phyloP scores from a whole-genome alignment of 352 stramenopile genomes.

The Phytophthora pisi region DNA sequence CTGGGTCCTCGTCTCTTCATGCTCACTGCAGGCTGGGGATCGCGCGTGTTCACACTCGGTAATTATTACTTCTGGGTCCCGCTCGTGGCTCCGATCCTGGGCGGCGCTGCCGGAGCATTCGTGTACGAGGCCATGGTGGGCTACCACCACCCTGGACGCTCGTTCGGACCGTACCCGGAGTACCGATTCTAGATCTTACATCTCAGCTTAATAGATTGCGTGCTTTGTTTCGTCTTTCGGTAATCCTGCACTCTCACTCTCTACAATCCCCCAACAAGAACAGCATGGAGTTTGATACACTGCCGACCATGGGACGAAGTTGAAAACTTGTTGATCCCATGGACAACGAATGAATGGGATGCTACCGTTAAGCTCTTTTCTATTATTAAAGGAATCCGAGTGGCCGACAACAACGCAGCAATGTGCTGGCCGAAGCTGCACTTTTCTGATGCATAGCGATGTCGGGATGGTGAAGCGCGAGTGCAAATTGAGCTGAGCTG shows the following conservation, averaged over 20 bases:
- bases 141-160: slow-evolving; percentile 54
- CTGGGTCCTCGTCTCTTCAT: slow-evolving; percentile 75
- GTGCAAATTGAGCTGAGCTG: neutral
- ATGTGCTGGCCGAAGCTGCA: neutral
- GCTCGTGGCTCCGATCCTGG: slow-evolving; percentile 69
- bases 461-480: neutral
- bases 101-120: slow-evolving; percentile 58
- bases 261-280: neutral
- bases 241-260: neutral
- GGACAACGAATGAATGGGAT: neutral
- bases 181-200: slow-evolving; percentile 27
- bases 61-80: slow-evolving; percentile 80
- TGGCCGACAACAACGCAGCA: neutral
- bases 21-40: slow-evolving; percentile 62
- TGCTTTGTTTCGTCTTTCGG: slow-evolving; percentile 5
- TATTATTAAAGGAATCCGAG: too few species aligned
- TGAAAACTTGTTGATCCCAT: neutral
- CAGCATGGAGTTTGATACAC: neutral
- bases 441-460: neutral
- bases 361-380: neutral
- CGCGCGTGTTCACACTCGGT: slow-evolving; percentile 67
- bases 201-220: slow-evolving; percentile 20
- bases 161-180: slow-evolving; percentile 23
- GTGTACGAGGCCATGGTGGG: slow-evolving; percentile 67
- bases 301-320: too few species aligned